Evolutionary conservation across 2,329 filamentous ascomycete genomes (phyloP), one percentile per base, ranked within the genome.

Genomic region (Aspergillus sp.): DNA sequence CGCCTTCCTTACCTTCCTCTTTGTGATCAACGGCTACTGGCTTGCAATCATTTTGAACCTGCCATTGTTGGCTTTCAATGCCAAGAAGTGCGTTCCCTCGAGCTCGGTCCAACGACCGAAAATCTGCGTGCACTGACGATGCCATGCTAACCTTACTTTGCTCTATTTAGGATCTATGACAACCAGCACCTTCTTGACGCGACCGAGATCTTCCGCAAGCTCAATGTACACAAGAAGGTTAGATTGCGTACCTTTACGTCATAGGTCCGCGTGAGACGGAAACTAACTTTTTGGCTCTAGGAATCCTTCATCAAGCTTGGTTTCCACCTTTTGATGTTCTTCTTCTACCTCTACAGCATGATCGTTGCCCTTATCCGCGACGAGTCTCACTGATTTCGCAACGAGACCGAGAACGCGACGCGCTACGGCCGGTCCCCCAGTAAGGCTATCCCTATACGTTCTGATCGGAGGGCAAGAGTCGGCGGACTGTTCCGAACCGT

Each of bases 261-360:
- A 56, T 50, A 19, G 49, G 23, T 23, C 21, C 24, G 40, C 45
- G 37, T 33, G 44, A 41, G 45, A 33, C 47, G 24, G n/a, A 50
- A 14, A 48, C 64, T 66, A 43, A 64, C 52, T 11, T 37, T 17
- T 17, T 21, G 19, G 44, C 35, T 55, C 37, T 65, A 96, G 93
- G 95, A 99, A 86, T 98, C 95, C 0, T 99, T 99, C 78, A 88
- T 95, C 82, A 99, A 99, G 82, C 90, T 99, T 44, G 95, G 93
- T 56, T 99, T 99, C 84, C 95, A 99, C 79, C 83, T 99, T 60
- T 78, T 99, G 80, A 97, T 99, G 92, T 99, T 99, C 86, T 99
- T 99, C 87, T 99, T 98, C 86, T 99, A 99, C 81, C 89, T 99
- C 57, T 96, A 96, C 86, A 96, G 90, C 88, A 96, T 95, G 90